Evolutionary conservation across 202 grass and related monocot genomes (phyloP).

Genomic region (Elaeis oleifera): DNA sequence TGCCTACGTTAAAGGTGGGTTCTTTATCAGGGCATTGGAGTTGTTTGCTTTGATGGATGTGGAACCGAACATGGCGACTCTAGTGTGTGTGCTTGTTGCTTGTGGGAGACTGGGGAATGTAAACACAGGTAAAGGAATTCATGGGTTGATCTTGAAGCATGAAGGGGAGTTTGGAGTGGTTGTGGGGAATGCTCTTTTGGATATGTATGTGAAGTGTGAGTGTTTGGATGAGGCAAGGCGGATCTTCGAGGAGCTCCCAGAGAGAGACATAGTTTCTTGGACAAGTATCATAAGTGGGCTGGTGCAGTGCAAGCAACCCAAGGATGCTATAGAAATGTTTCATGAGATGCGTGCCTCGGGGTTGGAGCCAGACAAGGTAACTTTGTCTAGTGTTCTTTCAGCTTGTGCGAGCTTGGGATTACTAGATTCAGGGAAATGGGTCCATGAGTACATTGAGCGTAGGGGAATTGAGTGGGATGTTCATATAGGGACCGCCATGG

Average conservation of each 20-base stretch:
- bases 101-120: constrained; percentile 30
- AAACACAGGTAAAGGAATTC: constrained; percentile 15
- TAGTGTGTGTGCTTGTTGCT: constrained; percentile 20
- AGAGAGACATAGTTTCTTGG: constrained; percentile 40
- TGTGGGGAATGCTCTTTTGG: constrained; percentile 32
- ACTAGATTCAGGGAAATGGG: constrained; percentile 37
- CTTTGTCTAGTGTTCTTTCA: constrained; percentile 42
- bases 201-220: constrained; percentile 49
- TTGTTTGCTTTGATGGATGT: constrained; percentile 30
- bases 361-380: constrained; percentile 34
- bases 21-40: constrained; percentile 18
- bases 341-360: constrained; percentile 34
- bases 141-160: constrained; percentile 27
- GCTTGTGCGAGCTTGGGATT: constrained; percentile 39
- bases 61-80: constrained; percentile 21
- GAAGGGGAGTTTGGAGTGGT: constrained; percentile 15
- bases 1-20: constrained; percentile 12
- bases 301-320: constrained; percentile 37
- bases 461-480: constrained; percentile 41
- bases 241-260: constrained; percentile 29
- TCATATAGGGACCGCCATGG: constrained; percentile 44
- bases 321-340: constrained; percentile 32
- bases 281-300: constrained; percentile 39
- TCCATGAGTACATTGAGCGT: constrained; percentile 39
- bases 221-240: constrained; percentile 21